Percentiles rank a stretch among this genome's conserved stretches.
phyloP scores from a whole-genome alignment of 176 grass and related monocot genomes.

The Carex parvula region DNA sequence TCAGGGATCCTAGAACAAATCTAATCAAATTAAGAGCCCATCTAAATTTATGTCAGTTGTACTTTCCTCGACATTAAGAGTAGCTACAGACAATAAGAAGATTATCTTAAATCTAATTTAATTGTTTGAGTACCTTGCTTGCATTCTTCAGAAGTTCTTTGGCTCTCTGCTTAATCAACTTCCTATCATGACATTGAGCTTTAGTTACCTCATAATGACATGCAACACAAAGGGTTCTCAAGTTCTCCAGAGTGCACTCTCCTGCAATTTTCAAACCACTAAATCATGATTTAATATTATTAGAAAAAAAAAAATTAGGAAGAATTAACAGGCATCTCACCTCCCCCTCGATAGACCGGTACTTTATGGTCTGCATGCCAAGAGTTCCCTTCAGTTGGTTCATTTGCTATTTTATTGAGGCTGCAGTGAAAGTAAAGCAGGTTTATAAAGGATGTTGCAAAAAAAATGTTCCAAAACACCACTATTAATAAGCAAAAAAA shows the following conservation, averaged over 20 bases:
- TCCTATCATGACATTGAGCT: conserved; percentile 48
- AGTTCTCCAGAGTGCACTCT: conserved; percentile 87
- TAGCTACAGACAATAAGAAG: background rate
- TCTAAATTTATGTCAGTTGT: background rate
- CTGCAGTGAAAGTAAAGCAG: conserved; percentile 30
- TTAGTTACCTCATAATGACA: conserved; percentile 72
- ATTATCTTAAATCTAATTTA: background rate
- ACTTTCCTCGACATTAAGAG: background rate
- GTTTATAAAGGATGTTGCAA: conserved; percentile 8
- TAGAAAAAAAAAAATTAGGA: conserved; percentile 17
- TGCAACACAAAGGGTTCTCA: conserved; percentile 93
- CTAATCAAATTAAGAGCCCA: background rate
- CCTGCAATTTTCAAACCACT: conserved; percentile 36
- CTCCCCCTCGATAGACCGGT: conserved; percentile 89
- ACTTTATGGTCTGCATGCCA: conserved; percentile 95
- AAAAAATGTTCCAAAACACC: conserved; percentile 17
- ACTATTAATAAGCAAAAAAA: conserved; percentile 1
- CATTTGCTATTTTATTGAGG: conserved; percentile 55
- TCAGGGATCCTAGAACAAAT: background rate
- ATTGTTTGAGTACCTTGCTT: conserved; percentile 50
- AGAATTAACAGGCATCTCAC: conserved; percentile 35
- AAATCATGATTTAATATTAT: conserved; percentile 30
- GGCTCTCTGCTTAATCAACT: conserved; percentile 45
- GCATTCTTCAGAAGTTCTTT: conserved; percentile 67
- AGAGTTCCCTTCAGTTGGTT: conserved; percentile 75